Base-by-base conservation (phyloP, 2,329 filamentous ascomycete species). In the Fusarium sp. region DNA sequence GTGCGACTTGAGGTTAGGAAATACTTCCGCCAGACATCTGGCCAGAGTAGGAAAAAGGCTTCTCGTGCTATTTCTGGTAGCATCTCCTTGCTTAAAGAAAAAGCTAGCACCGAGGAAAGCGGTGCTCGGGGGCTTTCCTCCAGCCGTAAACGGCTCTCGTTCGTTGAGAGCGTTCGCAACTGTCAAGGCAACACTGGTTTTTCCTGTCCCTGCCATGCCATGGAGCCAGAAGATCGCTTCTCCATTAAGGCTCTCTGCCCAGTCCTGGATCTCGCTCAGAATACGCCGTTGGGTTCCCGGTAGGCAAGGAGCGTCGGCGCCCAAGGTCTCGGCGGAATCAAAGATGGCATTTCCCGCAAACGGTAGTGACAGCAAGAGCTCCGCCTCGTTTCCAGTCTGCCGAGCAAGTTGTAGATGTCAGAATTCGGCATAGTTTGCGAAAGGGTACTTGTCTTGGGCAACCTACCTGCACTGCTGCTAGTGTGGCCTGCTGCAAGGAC, bases 121-220 rank as follows among this genome's bases (percentile, higher is more conserved):
- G 1, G 37, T 57, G 0, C 16, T 14, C 4, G 18, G 35, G 0
- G 64, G 22, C 1, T 6, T 11, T 6, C 20, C 16, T 20, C 9
- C 56, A 9, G 7, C 8, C 1, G 63, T 38, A 5, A 67, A 67
- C 4, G 47, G 18, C 18, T 14, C 9, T 7, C 47, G 20, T 1
- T 54, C 31, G 2, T 62, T 62, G 10, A 70, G 29, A 18, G 59
- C 35, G 5, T 63, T 59, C 10, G 70, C 63, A 13, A 72, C 67
- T 2, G 70, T 67, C 22, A 62, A 9, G 6, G 67, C 45, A 22
- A 72, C 31, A 18, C 63, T 72, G 1, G 66, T 64, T 27, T 72
- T 72, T 0, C 69, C 69, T 2, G 69, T 72, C 1, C 66, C 69
- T 9, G 66, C 59, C 66, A 72, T 66, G 1, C 69, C 69, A 7